Base-by-base conservation (phyloP, 2,329 filamentous ascomycete genomes). In the Purpureocillium lavendulum region DNA sequence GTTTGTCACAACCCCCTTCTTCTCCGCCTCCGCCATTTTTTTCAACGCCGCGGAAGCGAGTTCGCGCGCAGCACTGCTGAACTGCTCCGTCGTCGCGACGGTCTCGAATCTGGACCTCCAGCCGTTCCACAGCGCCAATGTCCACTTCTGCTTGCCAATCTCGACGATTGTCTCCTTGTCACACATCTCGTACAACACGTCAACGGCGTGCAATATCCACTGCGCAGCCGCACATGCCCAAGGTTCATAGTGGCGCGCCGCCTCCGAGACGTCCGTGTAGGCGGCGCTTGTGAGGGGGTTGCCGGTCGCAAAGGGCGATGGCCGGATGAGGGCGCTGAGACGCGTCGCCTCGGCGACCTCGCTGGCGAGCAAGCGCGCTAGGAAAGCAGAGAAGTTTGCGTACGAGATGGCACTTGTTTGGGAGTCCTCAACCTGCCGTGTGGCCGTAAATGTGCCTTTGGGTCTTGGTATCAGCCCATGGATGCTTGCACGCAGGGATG, bases 331-430 rank as follows among this genome's bases (percentile, higher is more conserved):
- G 2, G 39, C 35, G 16, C 39, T 26, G 13, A 38, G 18, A 2
- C 35, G 29, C 8, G 24, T 32, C 18, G 35, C 26, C 18, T 36
- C 34, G 13, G n/a, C 39, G 15, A 36, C 24, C 11, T 18, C 35
- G 24, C 30, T 30, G 17, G 35, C 34, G 7, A 41, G 30, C 5
- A 41, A 16, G 4, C 39, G 39, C 13, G 39, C 39, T 3, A 41
- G 15, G 21, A 34, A 41, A 30, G 39, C 35, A 3, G 39, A 41
- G 31, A 38, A 36, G 35, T 41, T 41, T 14, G 34, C 12, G 29
- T 37, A 41, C 14, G 24, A 33, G 11, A 18, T 28, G 4, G 31
- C 36, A 15, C 14, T 12, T 5, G n/a, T 15, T 9, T 6, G 5
- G 9, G 30, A 32, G 14, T 9, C 11, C 24, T 38, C 36, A 8